A percentile compares a stretch with the other conserved stretches of the same genome.
phyloP scores from a whole-genome alignment of 371 early-diverging fungal species.

The Dinochytrium kinnereticum region DNA sequence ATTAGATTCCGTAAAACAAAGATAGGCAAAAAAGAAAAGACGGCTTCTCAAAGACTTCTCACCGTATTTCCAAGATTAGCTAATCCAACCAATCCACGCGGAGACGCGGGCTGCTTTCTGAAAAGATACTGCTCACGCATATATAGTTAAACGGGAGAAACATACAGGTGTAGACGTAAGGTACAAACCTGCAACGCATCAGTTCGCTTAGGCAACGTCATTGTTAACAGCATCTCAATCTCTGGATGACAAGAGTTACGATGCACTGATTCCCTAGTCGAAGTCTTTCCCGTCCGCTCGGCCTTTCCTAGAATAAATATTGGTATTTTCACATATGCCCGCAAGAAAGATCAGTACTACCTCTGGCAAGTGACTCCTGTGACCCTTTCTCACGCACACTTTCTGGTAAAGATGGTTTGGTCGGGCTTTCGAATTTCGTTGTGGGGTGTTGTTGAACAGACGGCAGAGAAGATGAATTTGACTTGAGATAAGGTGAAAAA shows the following conservation, averaged over 20 bases:
- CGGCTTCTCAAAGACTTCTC: neutral
- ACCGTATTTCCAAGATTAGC: conserved; percentile 52
- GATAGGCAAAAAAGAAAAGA: neutral
- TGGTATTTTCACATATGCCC: too few relatives aligned
- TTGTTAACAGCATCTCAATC: conserved; percentile 24
- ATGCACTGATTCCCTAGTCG: too few relatives aligned
- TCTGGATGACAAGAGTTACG: too few relatives aligned
- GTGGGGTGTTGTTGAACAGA: neutral
- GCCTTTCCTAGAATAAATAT: too few relatives aligned
- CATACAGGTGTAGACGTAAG: too few relatives aligned
- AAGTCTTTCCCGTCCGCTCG: too few relatives aligned
- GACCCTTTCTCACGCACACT: neutral
- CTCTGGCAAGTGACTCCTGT: too few relatives aligned
- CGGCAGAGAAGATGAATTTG: neutral
- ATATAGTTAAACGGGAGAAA: too few relatives aligned
- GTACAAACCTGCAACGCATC: conserved; percentile 25
- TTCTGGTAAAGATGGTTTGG: neutral
- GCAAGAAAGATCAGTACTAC: too few relatives aligned
- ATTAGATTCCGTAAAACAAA: too few relatives aligned
- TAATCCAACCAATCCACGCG: conserved; percentile 44
- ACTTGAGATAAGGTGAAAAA: conserved; percentile 2
- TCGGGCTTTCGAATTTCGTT: neutral
- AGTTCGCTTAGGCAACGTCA: conserved; percentile 18
- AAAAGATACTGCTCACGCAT: conserved; percentile 22
- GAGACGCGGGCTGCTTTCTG: conserved; percentile 22